A percentile compares a stretch with the other conserved stretches of the same genome.
Conservation (phyloP, 2,329 filamentous ascomycete species). For the Paecilomyces variotii region DNA sequence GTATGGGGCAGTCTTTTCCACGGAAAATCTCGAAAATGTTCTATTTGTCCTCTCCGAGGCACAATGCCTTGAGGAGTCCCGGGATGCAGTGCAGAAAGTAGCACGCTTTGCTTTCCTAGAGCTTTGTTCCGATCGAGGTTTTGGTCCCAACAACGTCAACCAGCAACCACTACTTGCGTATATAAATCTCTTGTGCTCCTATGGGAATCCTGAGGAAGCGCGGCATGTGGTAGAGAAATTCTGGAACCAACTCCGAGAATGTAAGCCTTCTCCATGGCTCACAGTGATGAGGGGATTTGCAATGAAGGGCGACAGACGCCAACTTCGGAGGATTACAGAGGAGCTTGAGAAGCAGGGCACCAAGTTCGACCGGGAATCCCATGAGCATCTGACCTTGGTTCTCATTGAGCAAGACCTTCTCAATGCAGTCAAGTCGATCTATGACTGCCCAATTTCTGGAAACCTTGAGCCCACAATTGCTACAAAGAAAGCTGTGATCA, state of each 20-base stretch:
- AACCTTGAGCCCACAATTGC: constrained; percentile 34
- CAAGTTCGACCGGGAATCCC: constrained; percentile 34
- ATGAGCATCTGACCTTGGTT: constrained; percentile 51
- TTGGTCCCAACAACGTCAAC: constrained; percentile 29
- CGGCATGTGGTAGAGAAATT: constrained; percentile 37
- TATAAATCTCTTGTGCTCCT: constrained; percentile 45
- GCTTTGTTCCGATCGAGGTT: constrained; percentile 33
- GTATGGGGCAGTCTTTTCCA: constrained; percentile 29
- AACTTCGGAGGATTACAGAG: constrained; percentile 49
- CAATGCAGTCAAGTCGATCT: constrained; percentile 60
- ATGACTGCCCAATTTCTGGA: constrained; percentile 45
- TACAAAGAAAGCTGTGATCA: constrained; percentile 50
- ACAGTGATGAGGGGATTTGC: constrained; percentile 55
- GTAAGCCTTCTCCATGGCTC: constrained; percentile 35
- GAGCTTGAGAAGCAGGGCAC: constrained; percentile 47
- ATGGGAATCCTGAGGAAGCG: constrained; percentile 50
- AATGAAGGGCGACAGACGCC: constrained; percentile 48
- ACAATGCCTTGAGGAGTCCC: constrained; percentile 26
- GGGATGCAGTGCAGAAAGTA: constrained; percentile 29
- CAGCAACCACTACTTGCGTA: constrained; percentile 37
- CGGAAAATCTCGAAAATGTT: constrained; percentile 32
- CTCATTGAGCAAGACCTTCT: constrained; percentile 53
- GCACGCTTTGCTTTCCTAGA: constrained; percentile 31
- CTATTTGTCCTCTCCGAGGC: constrained; percentile 31
- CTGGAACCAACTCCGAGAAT: constrained; percentile 25